Evolutionary conservation across 257 asterid genomes (phyloP).

Genomic region (Coffea eugenioides): DNA sequence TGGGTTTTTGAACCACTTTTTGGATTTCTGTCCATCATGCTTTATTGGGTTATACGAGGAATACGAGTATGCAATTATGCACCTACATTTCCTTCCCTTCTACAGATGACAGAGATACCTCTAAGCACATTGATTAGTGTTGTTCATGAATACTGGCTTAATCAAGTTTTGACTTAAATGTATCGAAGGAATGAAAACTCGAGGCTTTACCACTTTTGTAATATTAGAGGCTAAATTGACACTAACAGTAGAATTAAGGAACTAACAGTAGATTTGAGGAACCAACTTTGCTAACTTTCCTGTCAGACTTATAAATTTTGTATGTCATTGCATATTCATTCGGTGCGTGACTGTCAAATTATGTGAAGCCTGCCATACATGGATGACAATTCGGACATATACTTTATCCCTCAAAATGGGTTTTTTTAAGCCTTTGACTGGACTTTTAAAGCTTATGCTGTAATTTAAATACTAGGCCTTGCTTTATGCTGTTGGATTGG

Average conservation of each 20-base stretch:
- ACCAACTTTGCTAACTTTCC: not conserved
- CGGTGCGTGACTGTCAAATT: not conserved
- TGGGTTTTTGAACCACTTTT: not conserved
- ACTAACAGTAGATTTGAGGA: not conserved
- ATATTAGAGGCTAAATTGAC: not conserved
- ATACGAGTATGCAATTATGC: not conserved
- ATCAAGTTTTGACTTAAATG: not conserved
- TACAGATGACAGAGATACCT: not conserved
- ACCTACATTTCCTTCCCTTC: not conserved
- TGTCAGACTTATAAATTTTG: not conserved
- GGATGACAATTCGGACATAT: not conserved
- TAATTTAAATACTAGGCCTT: conserved; percentile 49
- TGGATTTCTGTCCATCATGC: not conserved
- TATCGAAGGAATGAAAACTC: not conserved
- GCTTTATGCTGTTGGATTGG: conserved; percentile 97
- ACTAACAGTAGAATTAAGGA: not conserved
- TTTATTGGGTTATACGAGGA: not conserved
- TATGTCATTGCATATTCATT: not conserved
- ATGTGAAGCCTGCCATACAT: not conserved
- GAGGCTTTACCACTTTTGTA: not conserved
- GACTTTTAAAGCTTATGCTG: not conserved
- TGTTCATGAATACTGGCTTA: not conserved
- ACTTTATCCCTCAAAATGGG: not conserved
- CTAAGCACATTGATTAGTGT: not conserved
- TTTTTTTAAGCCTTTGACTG: not conserved